Percentiles rank a stretch among this genome's conserved stretches.
These are phyloP conservation scores for Mucor piriformis DNA, from an alignment of 371 early-diverging fungal species.

Conservation along the genomic window DNA sequence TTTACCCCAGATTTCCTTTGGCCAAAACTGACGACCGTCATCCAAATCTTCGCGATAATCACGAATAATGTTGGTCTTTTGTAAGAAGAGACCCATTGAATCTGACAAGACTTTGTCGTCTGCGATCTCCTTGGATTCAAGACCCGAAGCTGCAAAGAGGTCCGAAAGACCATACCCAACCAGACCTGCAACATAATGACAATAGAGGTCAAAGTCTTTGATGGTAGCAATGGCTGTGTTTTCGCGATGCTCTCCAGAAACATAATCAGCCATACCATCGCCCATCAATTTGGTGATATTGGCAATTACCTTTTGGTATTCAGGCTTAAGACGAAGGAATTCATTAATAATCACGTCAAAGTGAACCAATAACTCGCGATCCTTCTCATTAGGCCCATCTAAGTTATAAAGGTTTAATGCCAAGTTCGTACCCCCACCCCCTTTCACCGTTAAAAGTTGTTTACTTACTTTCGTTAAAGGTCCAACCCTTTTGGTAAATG, in stretches of 20 bases:
- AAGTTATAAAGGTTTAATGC: background rate
- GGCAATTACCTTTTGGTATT: conserved; percentile 83
- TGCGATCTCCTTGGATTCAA: conserved; percentile 70
- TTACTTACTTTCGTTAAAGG: conserved; percentile 73
- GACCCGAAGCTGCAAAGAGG: conserved; percentile 86
- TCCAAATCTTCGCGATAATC: conserved; percentile 90
- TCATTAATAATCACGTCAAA: conserved; percentile 90
- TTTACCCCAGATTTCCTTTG: conserved; percentile 84
- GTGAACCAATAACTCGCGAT: conserved; percentile 83
- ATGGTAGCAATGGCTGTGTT: conserved; percentile 75
- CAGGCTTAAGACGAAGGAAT: conserved; percentile 77
- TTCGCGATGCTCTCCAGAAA: conserved; percentile 58
- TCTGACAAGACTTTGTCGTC: conserved; percentile 62
- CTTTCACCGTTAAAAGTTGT: background rate
- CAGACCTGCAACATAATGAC: conserved; percentile 97
- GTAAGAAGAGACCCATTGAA: conserved; percentile 93
- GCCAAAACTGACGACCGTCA: conserved; percentile 95
- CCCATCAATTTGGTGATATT: conserved; percentile 94
- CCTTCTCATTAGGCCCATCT: conserved; percentile 93
- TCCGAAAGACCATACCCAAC: conserved; percentile 93
- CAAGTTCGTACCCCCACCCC: background rate
- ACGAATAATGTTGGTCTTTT: conserved; percentile 95
- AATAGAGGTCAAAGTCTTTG: conserved; percentile 93
- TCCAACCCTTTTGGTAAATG: conserved; percentile 86
- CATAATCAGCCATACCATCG: conserved; percentile 93